Conservation (phyloP, 176 grass and related monocot genomes). For the Zizania latifolia region DNA sequence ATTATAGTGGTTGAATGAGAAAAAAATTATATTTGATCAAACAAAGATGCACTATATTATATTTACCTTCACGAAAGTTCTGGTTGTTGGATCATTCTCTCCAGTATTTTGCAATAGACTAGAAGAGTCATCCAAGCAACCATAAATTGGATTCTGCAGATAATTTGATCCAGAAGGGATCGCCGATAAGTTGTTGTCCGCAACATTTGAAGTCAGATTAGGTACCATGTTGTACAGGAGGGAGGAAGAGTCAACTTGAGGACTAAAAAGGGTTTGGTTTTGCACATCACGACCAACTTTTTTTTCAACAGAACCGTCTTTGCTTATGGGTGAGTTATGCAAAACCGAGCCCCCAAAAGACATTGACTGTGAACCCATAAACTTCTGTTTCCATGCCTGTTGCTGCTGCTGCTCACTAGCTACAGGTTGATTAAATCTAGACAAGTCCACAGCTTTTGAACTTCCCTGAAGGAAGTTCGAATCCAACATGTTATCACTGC, state of each 20-base stretch:
- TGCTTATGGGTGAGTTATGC: constrained; percentile 57
- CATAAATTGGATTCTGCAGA: constrained; percentile 73
- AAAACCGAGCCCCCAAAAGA: constrained; percentile 62
- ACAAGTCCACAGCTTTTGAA: constrained; percentile 52
- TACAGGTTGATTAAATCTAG: constrained; percentile 51
- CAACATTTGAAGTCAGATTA: constrained; percentile 48
- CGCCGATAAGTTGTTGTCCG: constrained; percentile 45
- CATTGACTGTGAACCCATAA: constrained; percentile 61
- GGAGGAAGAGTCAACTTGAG: constrained; percentile 70
- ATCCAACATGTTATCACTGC: constrained; percentile 65
- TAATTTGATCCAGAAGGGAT: constrained; percentile 53
- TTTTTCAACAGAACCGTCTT: constrained; percentile 61
- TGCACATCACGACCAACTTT: constrained; percentile 59
- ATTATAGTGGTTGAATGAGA: not conserved
- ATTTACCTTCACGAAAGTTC: constrained; percentile 86
- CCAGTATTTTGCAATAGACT: constrained; percentile 64
- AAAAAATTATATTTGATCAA: constrained; percentile 1
- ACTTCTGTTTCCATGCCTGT: constrained; percentile 76
- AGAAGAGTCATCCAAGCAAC: constrained; percentile 79
- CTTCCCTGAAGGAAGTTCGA: constrained; percentile 64
- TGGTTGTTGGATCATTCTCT: constrained; percentile 63
- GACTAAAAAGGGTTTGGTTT: constrained; percentile 62
- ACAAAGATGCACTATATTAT: not conserved
- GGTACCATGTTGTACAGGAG: constrained; percentile 76
- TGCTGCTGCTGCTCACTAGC: constrained; percentile 47